phyloP scores from a whole-genome alignment of 169 alveolate species.

The Eimeria maxima region DNA sequence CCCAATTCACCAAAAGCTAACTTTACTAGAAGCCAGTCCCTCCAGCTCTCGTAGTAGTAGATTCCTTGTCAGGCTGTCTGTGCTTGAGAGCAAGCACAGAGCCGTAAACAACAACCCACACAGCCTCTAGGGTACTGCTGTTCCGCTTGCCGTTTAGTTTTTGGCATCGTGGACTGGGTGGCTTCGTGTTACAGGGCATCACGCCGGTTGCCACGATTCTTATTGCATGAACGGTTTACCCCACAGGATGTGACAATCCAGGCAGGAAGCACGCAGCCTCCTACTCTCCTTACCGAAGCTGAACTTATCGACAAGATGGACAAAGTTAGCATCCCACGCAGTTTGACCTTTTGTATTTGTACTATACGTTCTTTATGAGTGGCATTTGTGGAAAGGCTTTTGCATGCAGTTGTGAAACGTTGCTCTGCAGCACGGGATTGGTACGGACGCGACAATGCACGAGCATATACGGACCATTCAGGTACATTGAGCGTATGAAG shows the following conservation, averaged over 20 bases:
- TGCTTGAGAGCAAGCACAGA: not conserved
- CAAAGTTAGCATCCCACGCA: slow-evolving; percentile 83
- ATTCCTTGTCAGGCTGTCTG: not conserved
- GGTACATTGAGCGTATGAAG: slow-evolving; percentile 78
- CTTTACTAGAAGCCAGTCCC: not conserved
- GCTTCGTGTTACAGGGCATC: slow-evolving; percentile 28
- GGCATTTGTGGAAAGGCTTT: not conserved
- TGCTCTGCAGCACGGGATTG: slow-evolving; percentile 94
- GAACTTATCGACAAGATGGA: slow-evolving; percentile 97
- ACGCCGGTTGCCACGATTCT: slow-evolving; percentile 74
- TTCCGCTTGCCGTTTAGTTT: not conserved
- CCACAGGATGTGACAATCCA: slow-evolving; percentile 80
- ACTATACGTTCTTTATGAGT: too few relatives aligned
- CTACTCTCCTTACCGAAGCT: slow-evolving; percentile 96
- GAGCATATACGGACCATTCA: slow-evolving; percentile 98
- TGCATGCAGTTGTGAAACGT: slow-evolving; percentile 13
- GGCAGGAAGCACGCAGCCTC: slow-evolving; percentile 95
- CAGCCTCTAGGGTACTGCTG: not conserved
- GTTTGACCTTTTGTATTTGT: not conserved
- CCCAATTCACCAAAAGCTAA: not conserved
- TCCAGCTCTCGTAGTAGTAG: not conserved
- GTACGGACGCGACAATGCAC: slow-evolving; percentile 99
- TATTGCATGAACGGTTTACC: slow-evolving; percentile 69
- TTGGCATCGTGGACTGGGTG: not conserved
- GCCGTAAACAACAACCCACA: not conserved